A percentile compares a stretch with the other conserved stretches of the same genome.
phyloP scores from a whole-genome alignment of 495 filamentous ascomycete genomes.

The Neurospora pannonica region DNA sequence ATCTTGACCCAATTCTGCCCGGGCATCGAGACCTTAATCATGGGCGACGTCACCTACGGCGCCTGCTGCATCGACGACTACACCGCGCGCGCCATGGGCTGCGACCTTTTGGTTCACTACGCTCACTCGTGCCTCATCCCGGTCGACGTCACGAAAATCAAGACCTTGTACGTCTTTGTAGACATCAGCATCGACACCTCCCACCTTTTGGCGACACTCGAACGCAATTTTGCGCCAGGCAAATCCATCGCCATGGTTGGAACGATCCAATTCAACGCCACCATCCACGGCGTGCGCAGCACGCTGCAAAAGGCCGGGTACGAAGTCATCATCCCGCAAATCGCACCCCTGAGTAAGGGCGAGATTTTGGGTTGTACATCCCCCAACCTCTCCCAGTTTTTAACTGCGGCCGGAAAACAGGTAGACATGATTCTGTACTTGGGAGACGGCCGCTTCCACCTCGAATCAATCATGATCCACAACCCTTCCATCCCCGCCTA shows the following conservation, averaged over 20 bases:
- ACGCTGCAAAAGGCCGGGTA: slow-evolving; percentile 74
- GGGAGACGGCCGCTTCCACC: slow-evolving; percentile 92
- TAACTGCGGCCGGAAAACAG: slow-evolving; percentile 22
- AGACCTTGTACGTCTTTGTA: slow-evolving; percentile 95
- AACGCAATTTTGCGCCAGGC: slow-evolving; percentile 73
- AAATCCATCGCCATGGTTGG: slow-evolving; percentile 89
- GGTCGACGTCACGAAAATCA: slow-evolving; percentile 88
- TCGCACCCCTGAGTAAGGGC: slow-evolving; percentile 81
- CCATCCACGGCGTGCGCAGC: slow-evolving; percentile 71
- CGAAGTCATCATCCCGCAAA: slow-evolving; percentile 78
- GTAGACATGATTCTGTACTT: slow-evolving; percentile 86
- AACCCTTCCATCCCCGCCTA: slow-evolving; percentile 86
- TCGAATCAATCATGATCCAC: slow-evolving; percentile 98
- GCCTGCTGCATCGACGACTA: slow-evolving; percentile 99
- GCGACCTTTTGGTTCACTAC: slow-evolving; percentile 93
- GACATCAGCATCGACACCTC: slow-evolving; percentile 89
- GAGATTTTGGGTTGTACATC: slow-evolving; percentile 96
- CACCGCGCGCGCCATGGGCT: slow-evolving; percentile 86
- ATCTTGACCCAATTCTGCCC: slow-evolving; percentile 93
- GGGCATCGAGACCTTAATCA: slow-evolving; percentile 83
- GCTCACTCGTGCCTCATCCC: slow-evolving; percentile 95
- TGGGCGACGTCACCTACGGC: slow-evolving; percentile 98
- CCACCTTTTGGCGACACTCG: slow-evolving; percentile 79
- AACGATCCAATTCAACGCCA: slow-evolving; percentile 98
- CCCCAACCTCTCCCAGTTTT: slow-evolving; percentile 50